phyloP scores from a whole-genome alignment of 2,329 filamentous ascomycete genomes.

The Fusarium devonianum region DNA sequence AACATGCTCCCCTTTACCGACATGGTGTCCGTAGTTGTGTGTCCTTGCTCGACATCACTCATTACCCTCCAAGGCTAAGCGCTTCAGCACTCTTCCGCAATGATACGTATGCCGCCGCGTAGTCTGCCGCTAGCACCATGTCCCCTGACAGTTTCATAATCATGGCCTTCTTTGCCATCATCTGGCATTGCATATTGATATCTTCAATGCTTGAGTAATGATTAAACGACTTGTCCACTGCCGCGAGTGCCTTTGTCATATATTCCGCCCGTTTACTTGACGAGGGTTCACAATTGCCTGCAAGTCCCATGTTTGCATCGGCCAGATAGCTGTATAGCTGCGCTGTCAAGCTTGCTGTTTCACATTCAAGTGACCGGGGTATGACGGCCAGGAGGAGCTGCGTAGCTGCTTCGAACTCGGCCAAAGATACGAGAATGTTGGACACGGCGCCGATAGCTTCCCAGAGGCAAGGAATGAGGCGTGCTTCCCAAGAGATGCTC shows the following conservation, averaged over 20 bases:
- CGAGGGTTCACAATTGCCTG: slow-evolving; percentile 59
- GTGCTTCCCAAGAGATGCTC: slow-evolving; percentile 73
- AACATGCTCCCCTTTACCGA: neutral
- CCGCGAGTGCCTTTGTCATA: slow-evolving; percentile 64
- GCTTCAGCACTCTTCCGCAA: slow-evolving; percentile 54
- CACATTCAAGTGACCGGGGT: slow-evolving; percentile 78
- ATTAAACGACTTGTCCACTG: slow-evolving; percentile 68
- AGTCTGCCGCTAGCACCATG: slow-evolving; percentile 67
- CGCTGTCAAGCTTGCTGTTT: slow-evolving; percentile 68
- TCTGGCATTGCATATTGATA: slow-evolving; percentile 74
- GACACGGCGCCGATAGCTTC: slow-evolving; percentile 72
- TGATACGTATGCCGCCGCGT: slow-evolving; percentile 69
- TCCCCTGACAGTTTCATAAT: slow-evolving; percentile 77
- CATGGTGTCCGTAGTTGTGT: neutral
- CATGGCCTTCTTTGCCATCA: slow-evolving; percentile 82
- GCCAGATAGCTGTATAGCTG: slow-evolving; percentile 73
- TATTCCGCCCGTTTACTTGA: slow-evolving; percentile 61
- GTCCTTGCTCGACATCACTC: slow-evolving; percentile 7
- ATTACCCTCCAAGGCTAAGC: slow-evolving; percentile 37
- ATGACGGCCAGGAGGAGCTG: slow-evolving; percentile 73
- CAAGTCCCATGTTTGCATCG: slow-evolving; percentile 81
- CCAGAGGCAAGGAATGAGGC: slow-evolving; percentile 75
- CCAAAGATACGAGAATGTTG: slow-evolving; percentile 71
- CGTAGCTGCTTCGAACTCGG: slow-evolving; percentile 72
- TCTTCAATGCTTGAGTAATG: slow-evolving; percentile 72